Percentiles rank a stretch among this genome's conserved stretches.
These are phyloP conservation scores for Neocucurbitaria cava DNA, from an alignment of 2,329 filamentous ascomycete species.

Conservation along the genomic window DNA sequence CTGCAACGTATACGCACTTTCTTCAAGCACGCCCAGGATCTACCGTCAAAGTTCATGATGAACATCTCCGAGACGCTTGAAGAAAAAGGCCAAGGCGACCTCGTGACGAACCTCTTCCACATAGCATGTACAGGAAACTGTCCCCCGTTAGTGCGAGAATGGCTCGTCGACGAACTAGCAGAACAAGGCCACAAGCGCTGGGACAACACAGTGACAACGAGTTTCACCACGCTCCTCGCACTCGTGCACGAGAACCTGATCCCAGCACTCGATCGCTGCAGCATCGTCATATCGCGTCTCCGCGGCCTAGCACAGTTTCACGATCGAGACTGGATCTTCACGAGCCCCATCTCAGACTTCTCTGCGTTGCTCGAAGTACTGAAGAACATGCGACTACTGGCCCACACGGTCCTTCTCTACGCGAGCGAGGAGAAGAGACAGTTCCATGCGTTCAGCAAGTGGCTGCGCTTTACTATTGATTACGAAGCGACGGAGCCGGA, in stretches of 20 bases:
- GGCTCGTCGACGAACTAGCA: constrained; percentile 79
- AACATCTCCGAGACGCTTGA: constrained; percentile 78
- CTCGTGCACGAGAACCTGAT: constrained; percentile 88
- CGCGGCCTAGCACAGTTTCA: constrained; percentile 84
- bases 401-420: constrained; percentile 74
- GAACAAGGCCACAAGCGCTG: constrained; percentile 86
- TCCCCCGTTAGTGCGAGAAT: constrained; percentile 77
- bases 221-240: constrained; percentile 77
- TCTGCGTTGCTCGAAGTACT: constrained; percentile 68
- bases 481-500: constrained; percentile 70
- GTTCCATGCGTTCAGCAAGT: constrained; percentile 79
- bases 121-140: constrained; percentile 84
- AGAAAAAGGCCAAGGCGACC: constrained; percentile 68
- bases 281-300: constrained; percentile 81
- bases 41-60: constrained; percentile 78
- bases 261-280: constrained; percentile 83
- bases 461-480: constrained; percentile 85
- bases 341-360: constrained; percentile 55
- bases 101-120: constrained; percentile 82
- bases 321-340: constrained; percentile 66
- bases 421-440: constrained; percentile 79
- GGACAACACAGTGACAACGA: constrained; percentile 84
- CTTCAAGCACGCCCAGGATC: constrained; percentile 81
- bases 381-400: constrained; percentile 76
- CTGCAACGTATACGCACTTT: constrained; percentile 80